Evolutionary conservation across 108 stramenopile genomes (phyloP).

Genomic region (Conticribra weissflogii): DNA sequence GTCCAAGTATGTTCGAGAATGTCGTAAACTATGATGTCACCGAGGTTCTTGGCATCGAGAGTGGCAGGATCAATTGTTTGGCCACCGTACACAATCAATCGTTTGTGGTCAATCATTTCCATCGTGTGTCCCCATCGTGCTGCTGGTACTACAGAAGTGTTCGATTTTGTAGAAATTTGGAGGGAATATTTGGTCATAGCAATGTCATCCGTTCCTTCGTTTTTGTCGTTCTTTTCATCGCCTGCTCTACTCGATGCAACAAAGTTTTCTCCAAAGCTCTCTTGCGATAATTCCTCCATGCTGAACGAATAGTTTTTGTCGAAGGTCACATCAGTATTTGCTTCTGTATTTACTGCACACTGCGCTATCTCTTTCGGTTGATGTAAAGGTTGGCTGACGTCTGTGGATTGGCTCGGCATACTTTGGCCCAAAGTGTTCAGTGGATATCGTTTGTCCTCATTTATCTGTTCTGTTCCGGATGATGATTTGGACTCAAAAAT

Average conservation of each 20-base stretch:
- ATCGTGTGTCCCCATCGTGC: conserved; percentile 88
- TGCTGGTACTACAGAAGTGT: not conserved
- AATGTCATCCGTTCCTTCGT: not conserved
- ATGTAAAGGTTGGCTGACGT: not conserved
- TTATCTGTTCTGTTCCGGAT: too few species aligned
- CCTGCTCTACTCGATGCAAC: too few species aligned
- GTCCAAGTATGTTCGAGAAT: conserved; percentile 55
- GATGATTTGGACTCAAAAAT: too few species aligned
- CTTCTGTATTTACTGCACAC: not conserved
- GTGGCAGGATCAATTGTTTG: conserved; percentile 56
- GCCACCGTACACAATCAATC: conserved; percentile 81
- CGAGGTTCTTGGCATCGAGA: conserved; percentile 45
- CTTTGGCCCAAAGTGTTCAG: conserved; percentile 32
- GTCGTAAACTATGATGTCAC: conserved; percentile 71
- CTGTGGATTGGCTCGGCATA: conserved; percentile 40
- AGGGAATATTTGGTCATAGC: too few species aligned
- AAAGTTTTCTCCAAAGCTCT: conserved; percentile 1
- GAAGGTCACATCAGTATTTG: not conserved
- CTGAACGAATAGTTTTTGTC: conserved; percentile 15
- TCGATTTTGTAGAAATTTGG: too few species aligned
- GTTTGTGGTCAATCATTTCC: conserved; percentile 68
- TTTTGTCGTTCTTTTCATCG: too few species aligned
- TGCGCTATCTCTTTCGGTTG: not conserved
- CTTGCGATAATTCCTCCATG: conserved; percentile 8
- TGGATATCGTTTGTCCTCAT: not conserved